Evolutionary conservation across 2,329 filamentous ascomycete species (phyloP), one percentile per base, ranked within the genome.

Genomic region (Phoma sp.): DNA sequence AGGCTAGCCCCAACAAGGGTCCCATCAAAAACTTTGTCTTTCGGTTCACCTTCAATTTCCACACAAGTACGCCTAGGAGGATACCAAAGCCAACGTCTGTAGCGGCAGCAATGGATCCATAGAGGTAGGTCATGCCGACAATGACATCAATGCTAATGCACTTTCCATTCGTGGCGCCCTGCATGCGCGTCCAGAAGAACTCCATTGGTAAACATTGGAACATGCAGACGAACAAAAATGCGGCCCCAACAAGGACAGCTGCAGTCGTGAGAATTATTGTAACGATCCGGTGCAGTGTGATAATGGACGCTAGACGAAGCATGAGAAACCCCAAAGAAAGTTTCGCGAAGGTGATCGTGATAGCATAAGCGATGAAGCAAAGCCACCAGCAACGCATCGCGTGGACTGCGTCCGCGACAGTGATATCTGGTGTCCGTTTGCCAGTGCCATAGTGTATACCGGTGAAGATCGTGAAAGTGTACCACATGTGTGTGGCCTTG

Each of bases 1-100:
- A 60, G 10, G 55, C 48, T 35, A 60, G 49, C 1, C 41, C 51
- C 9, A 60, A 13, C 22, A 60, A 40, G 7, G 58, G 58, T 14
- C 51, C 36, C n/a, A 55, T 52, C 3, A 58, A 30, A 1, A 58
- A 7, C 33, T 60, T 60, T 7, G 56, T 56, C 11, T 44, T 49
- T 1, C 52, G 47, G 53, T 78, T 78, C 76, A 86, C 83, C 51
- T 84, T 79, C 42, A 85, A 65, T 25, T 78, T 77, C 71, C 75
- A 80, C 2, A 86, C 74, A 2, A 86, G 66, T 45, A 79, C 78
- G 4, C 79, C 74, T 2, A 62, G 52, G 4, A 65, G 39, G 7
- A 62, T 13, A 4, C 57, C 57, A 30, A 59, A 57, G 2, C 57
- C 60, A 35, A 60, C 38, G 47, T 65, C 62, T 1, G 60, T 58